A percentile compares a stretch with the other conserved stretches of the same genome.
These are phyloP conservation scores for Epichloe sp. DNA, from an alignment of 2,329 filamentous ascomycete genomes.

Conservation along the genomic window DNA sequence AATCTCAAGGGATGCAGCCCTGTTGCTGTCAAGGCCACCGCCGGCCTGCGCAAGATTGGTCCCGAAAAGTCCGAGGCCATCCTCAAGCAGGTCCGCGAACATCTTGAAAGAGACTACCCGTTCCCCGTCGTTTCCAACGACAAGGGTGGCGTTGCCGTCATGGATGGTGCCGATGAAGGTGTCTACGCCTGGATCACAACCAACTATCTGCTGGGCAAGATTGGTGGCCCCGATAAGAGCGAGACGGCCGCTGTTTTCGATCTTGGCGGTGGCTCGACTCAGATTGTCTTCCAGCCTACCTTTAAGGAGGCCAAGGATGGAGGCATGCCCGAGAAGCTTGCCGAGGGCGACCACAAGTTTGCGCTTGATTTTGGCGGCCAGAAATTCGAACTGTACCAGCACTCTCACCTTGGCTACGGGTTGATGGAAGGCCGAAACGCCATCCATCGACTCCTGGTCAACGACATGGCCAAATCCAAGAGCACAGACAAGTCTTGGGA, in stretches of 20 bases:
- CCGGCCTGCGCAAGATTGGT: constrained; percentile 80
- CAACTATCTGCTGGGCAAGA: constrained; percentile 96
- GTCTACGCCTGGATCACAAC: constrained; percentile 99
- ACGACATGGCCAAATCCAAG: constrained; percentile 55
- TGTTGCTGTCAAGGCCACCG: constrained; percentile 94
- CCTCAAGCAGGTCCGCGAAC: constrained; percentile 66
- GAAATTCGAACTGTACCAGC: constrained; percentile 88
- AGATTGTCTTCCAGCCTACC: constrained; percentile 96
- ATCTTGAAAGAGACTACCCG: constrained; percentile 79
- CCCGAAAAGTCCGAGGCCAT: constrained; percentile 70
- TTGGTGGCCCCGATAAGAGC: constrained; percentile 79
- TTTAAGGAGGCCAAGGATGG: constrained; percentile 62
- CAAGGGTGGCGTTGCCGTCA: constrained; percentile 82
- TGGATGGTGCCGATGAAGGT: constrained; percentile 94
- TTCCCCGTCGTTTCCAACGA: constrained; percentile 86
- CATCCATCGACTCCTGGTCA: constrained; percentile 63
- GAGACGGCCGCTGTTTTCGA: constrained; percentile 93
- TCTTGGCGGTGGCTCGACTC: constrained; percentile 89
- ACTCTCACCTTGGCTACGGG: constrained; percentile 94
- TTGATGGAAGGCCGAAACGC: constrained; percentile 89
- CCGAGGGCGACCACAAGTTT: constrained; percentile 93
- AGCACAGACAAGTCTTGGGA: constrained; percentile 53
- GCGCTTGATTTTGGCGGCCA: constrained; percentile 79
- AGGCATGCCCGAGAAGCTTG: constrained; percentile 74
- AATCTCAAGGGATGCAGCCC: constrained; percentile 85